Base-by-base conservation (phyloP, 257 asterid genomes). In the Salvia miltiorrhiza region DNA sequence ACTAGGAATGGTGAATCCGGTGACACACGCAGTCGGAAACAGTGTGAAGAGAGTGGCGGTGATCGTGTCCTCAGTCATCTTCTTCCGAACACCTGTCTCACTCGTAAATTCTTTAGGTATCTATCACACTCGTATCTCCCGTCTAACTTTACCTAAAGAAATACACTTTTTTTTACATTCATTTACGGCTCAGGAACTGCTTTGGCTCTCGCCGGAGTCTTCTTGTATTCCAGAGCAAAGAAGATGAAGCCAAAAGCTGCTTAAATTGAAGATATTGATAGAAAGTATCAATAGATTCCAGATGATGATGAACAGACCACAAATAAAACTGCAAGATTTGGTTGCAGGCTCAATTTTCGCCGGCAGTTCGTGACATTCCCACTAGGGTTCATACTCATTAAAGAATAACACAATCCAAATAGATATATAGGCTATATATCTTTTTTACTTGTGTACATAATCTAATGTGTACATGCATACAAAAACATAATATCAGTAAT, bases 1-100 rank as follows among this genome's bases (percentile, higher is more conserved):
- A 72, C 76, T 92, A 52, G 83, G 79, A 73, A 84, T 76, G 93
- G 96, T 92, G 5, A 88, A 96, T 7, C 93, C 97, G 3, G 96
- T 92, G 58, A 90, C 96, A 16, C 97, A 92, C 41, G 90, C 98
- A 5, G 97, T 92, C 9, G 97, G 97, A 49, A 90, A 92, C 81
- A 82, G 97, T 67, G 85, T 82, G 77, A 92, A 92, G 81, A 79
- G 97, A 77, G 95, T 88, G 49, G 96, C 90, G 45, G 93, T 92
- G 56, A 88, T 92, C 62, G 95, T 84, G 44, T 81, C 97, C 60
- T 88, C 95, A 1, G 81, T 88, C 4, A 80, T 90, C 80, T 84
- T 90, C 88, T 92, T 92, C 63, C 90, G 63, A 28, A 88, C 92
- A 3, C 89, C 87, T 0, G 90, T 84, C 24, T 87, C 92, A 7